Evolutionary conservation across 768 basidiomycete species (phyloP), one percentile per base, ranked within the genome.

Genomic region (Clitopilus passeckerianus): DNA sequence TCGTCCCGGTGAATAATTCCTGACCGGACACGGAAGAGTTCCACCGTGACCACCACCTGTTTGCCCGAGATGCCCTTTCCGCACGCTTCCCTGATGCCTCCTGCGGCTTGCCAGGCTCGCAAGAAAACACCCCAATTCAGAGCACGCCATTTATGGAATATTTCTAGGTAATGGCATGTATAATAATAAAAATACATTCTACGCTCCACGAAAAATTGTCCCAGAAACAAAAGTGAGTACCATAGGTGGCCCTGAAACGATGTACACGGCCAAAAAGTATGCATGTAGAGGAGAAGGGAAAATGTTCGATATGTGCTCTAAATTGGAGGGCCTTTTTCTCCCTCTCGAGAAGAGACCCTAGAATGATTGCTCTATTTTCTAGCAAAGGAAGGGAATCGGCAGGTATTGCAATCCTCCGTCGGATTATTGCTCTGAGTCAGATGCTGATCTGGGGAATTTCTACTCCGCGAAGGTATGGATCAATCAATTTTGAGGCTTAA

Each of bases 161-260:
- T 30, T 30, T 56, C 34, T 35, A 0, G 24, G 10, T 16, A 24
- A 41, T 24, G n/a, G n/a, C 9, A 16, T 34, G 59, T 34, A 0
- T 22, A 10, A 23, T 12, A 56, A 23, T 53, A 5, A 8, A 63
- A 70, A 61, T 59, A 80, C 81, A 24, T 64, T 60, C 77, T 78
- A 41, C 37, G 14, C 37, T 41, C 27, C 27, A 41, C 3, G 10
- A 41, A 41, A 41, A 41, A 15, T 5, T 12, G n/a, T 41, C 12
- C 37, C 37, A 41, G 37, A n/a, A 4, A 12, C 12, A 15, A 5
- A 41, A 15, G 10, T n/a, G n/a, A 41, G 12, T 30, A 30, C 10
- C 37, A 41, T 41, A 41, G 3, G 14, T n/a, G 37, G n/a, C 14
- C n/a, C n/a, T n/a, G n/a, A 41, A n/a, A 5, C 10, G 14, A 9